phyloP scores from a whole-genome alignment of 441 rosid species.

The Populus hybrid region DNA sequence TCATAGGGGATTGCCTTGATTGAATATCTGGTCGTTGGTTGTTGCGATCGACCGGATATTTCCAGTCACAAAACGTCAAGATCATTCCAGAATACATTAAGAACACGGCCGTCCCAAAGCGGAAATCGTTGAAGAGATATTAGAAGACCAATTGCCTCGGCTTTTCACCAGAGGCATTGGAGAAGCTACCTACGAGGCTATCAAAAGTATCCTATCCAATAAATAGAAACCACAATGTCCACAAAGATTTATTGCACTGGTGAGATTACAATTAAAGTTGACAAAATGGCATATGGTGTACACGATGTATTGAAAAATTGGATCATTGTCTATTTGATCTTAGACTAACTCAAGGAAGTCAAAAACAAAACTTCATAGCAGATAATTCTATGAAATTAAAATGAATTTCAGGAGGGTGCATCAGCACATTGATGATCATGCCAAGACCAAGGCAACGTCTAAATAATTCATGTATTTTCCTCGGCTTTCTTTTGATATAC shows the following conservation, averaged over 20 bases:
- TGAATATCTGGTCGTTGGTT: too few relatives aligned
- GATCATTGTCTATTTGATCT: not conserved
- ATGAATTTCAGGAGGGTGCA: not conserved
- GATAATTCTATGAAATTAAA: not conserved
- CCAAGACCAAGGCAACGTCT: not conserved
- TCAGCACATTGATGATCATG: not conserved
- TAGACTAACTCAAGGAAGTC: not conserved
- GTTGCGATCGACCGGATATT: too few relatives aligned
- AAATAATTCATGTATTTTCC: not conserved
- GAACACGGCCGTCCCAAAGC: too few relatives aligned
- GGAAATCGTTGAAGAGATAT: too few relatives aligned
- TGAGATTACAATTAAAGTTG: not conserved
- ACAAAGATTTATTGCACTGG: not conserved
- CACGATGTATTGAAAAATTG: not conserved
- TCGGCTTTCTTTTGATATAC: conserved; percentile 5
- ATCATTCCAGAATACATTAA: too few relatives aligned
- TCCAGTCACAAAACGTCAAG: too few relatives aligned
- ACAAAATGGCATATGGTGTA: not conserved
- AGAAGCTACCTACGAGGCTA: too few relatives aligned
- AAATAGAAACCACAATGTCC: not conserved
- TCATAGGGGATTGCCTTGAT: not conserved
- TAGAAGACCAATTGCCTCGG: too few relatives aligned
- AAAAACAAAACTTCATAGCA: not conserved
- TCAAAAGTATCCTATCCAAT: too few relatives aligned
- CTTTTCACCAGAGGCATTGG: too few relatives aligned